Conservation (phyloP, 2,329 filamentous ascomycete genomes). For the Monilinia vaccinii-corymbosi region DNA sequence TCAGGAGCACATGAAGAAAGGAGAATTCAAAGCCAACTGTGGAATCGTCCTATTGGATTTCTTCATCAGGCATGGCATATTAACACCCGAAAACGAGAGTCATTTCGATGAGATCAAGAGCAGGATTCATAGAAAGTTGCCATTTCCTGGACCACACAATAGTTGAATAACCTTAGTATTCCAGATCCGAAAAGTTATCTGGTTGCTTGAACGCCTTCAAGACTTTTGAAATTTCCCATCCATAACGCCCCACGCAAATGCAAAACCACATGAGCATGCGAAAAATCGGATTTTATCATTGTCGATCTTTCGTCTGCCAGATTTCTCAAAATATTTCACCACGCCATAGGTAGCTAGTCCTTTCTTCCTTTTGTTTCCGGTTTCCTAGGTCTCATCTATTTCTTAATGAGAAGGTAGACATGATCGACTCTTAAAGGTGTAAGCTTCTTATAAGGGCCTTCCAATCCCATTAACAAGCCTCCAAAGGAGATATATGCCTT, state of each 20-base stretch:
- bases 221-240: conserved; percentile 18
- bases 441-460: conserved; percentile 93
- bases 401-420: conserved; percentile 89
- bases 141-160: conserved; percentile 63
- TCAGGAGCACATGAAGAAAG: conserved; percentile 55
- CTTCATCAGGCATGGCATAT: conserved; percentile 73
- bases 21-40: conserved; percentile 90
- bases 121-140: conserved; percentile 68
- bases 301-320: not conserved
- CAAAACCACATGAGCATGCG: conserved; percentile 17
- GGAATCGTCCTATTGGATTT: conserved; percentile 80
- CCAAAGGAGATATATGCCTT: conserved; percentile 94
- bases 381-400: conserved; percentile 39
- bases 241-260: conserved; percentile 20
- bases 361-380: not conserved
- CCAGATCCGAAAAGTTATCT: conserved; percentile 1
- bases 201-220: conserved; percentile 13
- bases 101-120: conserved; percentile 67
- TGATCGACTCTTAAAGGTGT: conserved; percentile 87
- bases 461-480: conserved; percentile 78
- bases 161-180: conserved; percentile 2
- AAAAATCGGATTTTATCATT: not conserved
- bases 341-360: not conserved
- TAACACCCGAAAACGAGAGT: conserved; percentile 71
- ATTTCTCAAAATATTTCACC: not conserved